Conservation (phyloP, 75 land plant species). For the Pinus albicaulis region DNA sequence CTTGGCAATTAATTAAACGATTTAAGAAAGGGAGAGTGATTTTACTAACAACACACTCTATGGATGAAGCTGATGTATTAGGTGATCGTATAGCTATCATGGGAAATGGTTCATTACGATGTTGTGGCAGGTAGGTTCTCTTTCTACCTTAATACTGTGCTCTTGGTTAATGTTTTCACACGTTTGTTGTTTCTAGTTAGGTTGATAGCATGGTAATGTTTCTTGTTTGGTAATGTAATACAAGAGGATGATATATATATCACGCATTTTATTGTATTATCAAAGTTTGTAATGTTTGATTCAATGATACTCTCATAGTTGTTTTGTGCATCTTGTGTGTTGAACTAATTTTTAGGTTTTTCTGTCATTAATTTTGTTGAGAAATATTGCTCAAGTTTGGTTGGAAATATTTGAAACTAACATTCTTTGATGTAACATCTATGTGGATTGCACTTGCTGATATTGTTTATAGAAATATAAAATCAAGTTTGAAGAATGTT, state of each 20-base stretch:
- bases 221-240: neutral
- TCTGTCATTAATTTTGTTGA: neutral
- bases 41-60: constrained; percentile 90
- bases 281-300: neutral
- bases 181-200: neutral
- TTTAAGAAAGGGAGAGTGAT: constrained; percentile 80
- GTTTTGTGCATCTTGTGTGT: neutral
- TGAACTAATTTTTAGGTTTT: neutral
- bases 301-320: neutral
- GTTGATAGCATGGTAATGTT: neutral
- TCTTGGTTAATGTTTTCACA: neutral
- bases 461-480: no score
- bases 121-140: constrained; percentile 81
- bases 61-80: constrained; percentile 95
- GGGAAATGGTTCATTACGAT: constrained; percentile 83
- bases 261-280: neutral
- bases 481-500: no score
- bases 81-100: constrained; percentile 97
- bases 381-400: neutral
- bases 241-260: neutral
- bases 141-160: no score
- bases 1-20: constrained; percentile 84
- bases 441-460: no score
- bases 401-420: neutral
- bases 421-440: neutral